These are phyloP conservation scores for Austroboletus festivus DNA, from an alignment of 768 basidiomycete genomes.

Conservation along the genomic window DNA sequence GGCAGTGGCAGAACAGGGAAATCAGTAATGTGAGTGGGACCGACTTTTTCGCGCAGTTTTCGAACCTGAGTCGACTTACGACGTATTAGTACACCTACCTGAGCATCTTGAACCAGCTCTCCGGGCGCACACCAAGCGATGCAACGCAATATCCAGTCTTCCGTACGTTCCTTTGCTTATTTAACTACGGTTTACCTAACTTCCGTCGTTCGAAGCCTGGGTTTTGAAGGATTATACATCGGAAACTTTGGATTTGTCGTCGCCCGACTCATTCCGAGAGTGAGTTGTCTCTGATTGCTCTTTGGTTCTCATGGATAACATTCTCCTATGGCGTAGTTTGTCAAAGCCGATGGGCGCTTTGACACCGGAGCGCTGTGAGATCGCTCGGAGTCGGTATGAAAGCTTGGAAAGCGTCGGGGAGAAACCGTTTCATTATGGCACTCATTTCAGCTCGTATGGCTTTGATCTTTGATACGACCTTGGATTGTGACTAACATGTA, in stretches of 20 bases:
- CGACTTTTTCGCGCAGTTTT: no score
- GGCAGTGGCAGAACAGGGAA: conserved; percentile 85
- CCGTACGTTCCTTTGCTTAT: conserved; percentile 44
- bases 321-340: conserved; percentile 45
- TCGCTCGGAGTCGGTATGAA: conserved; percentile 70
- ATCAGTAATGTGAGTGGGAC: conserved; percentile 75
- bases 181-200: not conserved
- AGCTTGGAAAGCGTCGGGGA: conserved; percentile 79
- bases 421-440: conserved; percentile 89
- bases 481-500: conserved; percentile 1
- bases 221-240: conserved; percentile 84
- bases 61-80: conserved; percentile 1
- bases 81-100: conserved; percentile 75
- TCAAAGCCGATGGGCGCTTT: conserved; percentile 89
- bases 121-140: conserved; percentile 90
- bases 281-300: conserved; percentile 35
- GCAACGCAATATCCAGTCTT: conserved; percentile 94
- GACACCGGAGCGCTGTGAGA: conserved; percentile 67
- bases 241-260: conserved; percentile 57
- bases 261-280: conserved; percentile 69
- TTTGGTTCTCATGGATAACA: not conserved
- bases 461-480: not conserved
- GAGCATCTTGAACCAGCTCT: conserved; percentile 86
- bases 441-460: conserved; percentile 78
- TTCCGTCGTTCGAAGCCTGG: conserved; percentile 61